Base-by-base conservation (phyloP, 305 asterid genomes). In the Solanum hybrid region DNA sequence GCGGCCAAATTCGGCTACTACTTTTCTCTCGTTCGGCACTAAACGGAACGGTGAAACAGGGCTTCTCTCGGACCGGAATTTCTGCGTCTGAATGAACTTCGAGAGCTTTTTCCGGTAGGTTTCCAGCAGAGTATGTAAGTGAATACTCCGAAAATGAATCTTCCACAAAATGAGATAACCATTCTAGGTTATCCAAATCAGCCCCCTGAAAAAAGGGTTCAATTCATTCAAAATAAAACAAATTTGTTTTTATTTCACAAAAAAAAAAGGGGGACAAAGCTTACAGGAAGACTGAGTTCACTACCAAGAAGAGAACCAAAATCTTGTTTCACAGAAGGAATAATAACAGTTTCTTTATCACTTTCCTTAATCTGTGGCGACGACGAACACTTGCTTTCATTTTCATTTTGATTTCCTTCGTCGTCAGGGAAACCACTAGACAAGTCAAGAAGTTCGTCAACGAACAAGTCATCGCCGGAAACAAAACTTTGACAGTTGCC, bases 171-270 rank as follows among this genome's bases (percentile, higher is more conserved):
- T 95, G 96, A 88, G 97, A 95, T 2, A 96, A 79, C 98, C 98
- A 96, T 92, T 94, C 98, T 1, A 96, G 89, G 87, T 93, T 95
- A 89, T 94, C 98, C 93, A 95, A 90, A 88, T 95, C 95, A 92
- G 92, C 95, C 87, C 91, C 96, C 98, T 94, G 88, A n/a, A 80
- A 29, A 46, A 84, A 10, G 6, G 32, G 27, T 75, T 75, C 35
- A 60, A 75, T 75, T 16, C 36, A 73, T 69, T 24, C 8, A 27
- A 73, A 73, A 72, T 4, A n/a, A 82, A 56, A 6, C 13, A 10
- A 34, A 14, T 12, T 77, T 2, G 2, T 16, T 75, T 31, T 26
- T 9, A 1, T 60, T 5, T 3, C 71, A 60, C 42, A 32, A 5
- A 35, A 78, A 78, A 35, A 20, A 20, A 34, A 32, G 3, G 20